Conservation (phyloP, 306 rosid genomes). For the Cucumis sativus region DNA sequence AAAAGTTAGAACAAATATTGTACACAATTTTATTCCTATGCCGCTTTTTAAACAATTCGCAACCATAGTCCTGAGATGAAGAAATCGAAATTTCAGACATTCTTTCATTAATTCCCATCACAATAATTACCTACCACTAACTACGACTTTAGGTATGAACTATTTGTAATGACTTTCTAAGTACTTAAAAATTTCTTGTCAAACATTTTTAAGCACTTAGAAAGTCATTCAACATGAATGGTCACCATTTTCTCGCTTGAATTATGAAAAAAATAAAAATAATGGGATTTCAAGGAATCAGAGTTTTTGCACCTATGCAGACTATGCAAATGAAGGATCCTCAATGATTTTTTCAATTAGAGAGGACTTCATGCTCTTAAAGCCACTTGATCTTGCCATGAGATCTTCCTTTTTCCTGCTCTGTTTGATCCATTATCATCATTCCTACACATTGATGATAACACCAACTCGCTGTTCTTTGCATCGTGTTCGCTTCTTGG, state of each 20-base stretch:
- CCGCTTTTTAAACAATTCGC: too few species aligned
- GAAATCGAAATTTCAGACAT: background rate
- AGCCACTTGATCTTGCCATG: slow-evolving; percentile 97
- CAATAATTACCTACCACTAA: background rate
- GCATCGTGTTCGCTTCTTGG: slow-evolving; percentile 38
- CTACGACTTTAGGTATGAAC: background rate
- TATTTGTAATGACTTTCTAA: background rate
- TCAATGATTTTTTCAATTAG: background rate
- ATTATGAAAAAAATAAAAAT: background rate
- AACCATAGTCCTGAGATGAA: too few species aligned
- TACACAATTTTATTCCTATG: background rate
- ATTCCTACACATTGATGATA: slow-evolving; percentile 55
- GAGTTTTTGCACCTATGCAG: background rate
- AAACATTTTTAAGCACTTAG: background rate
- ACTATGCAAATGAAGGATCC: background rate
- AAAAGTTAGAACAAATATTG: background rate
- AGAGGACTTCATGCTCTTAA: slow-evolving; percentile 50
- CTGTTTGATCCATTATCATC: slow-evolving; percentile 58
- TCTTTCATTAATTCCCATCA: background rate
- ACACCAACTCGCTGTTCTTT: slow-evolving; percentile 51
- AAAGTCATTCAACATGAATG: background rate
- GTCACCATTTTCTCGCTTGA: background rate
- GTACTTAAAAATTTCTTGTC: too few species aligned
- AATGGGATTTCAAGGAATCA: background rate
- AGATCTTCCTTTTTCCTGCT: slow-evolving; percentile 82